Conservation (phyloP, 768 basidiomycete species). For the Boletus reticulatus region DNA sequence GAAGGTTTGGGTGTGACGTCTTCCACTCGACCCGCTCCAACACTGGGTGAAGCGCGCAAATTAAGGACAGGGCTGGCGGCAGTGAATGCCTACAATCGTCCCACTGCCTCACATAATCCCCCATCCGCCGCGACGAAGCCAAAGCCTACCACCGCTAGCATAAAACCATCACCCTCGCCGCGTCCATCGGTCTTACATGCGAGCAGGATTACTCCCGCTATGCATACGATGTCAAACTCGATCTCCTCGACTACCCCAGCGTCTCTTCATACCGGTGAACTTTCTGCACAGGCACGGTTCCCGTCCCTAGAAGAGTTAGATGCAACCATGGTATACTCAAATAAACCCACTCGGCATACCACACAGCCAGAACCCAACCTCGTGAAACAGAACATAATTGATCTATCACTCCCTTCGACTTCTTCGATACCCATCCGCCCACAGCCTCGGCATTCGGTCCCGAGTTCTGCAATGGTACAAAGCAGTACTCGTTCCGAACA, state of each 20-base stretch:
- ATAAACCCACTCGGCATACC: conserved; percentile 16
- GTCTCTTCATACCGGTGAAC: conserved; percentile 38
- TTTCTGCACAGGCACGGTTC: conserved; percentile 69
- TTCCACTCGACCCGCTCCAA: conserved; percentile 52
- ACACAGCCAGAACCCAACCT: conserved; percentile 11
- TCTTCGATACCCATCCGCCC: conserved; percentile 22
- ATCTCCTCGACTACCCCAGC: conserved; percentile 32
- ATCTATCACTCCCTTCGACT: conserved; percentile 23
- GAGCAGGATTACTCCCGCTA: conserved; percentile 12
- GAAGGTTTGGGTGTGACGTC: conserved; percentile 62
- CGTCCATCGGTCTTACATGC: conserved; percentile 21
- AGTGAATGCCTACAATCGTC: conserved; percentile 40
- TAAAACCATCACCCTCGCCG: conserved; percentile 29
- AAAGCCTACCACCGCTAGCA: conserved; percentile 16
- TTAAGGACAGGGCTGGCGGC: conserved; percentile 64
- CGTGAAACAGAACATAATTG: conserved; percentile 16
- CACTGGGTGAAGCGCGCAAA: conserved; percentile 73
- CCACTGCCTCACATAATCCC: conserved; percentile 9
- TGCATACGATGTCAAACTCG: conserved; percentile 33
- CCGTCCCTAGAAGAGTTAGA: conserved; percentile 88
- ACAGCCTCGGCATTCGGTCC: conserved; percentile 17
- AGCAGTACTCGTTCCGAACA: conserved; percentile 56
- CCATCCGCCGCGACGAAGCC: conserved; percentile 15
- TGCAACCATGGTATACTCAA: conserved; percentile 43
- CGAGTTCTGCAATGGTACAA: conserved; percentile 14